Base-by-base conservation (phyloP, 345 rosid genomes). In the Odontarrhena argentea region DNA sequence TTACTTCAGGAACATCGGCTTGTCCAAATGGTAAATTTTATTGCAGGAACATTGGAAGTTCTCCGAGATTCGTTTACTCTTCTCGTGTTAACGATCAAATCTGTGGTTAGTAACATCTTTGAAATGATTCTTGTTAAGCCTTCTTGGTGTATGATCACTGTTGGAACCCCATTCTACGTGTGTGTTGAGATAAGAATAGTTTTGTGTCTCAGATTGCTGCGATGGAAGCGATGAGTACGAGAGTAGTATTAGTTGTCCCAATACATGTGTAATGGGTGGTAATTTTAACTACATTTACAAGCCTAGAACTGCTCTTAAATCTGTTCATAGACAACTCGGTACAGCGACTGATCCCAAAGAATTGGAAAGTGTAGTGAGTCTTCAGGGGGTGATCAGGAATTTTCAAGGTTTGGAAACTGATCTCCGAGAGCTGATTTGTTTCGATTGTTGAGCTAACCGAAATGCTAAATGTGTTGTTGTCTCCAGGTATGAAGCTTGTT, bases 221-320 rank as follows among this genome's bases (percentile, higher is more conserved):
- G 79, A 76, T 60, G 79, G 79, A 59, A 76, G 79, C 0, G 79
- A 70, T 6, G 79, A 76, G 76, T 60, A 76, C 7, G 67, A 70
- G 8, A 26, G 68, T 70, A 70, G 64, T 12, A 30, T 65, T 54
- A 12, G 0, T 59, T 76, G 79, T 60, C 79, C 79, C 34, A 70
- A 76, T 48, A 70, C 76, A 11, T 76, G 79, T 59, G 5, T 76
- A 47, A 69, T 76, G 79, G 79, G 98, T 47, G 96, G 92, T 76
- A 79, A 75, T 57, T 50, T 85, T 24, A 77, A 79, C 77, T 86
- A 88, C 74, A 76, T 78, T 65, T 85, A 88, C 76, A 83, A 80
- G 74, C 45, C 80, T 24, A 76, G 80, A 67, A 74, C 61, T 38
- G 18, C 43, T 8, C 48, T 57, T 62, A 69, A 61, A 26, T 52